Base-by-base conservation (phyloP, 2,329 filamentous ascomycete genomes). In the Ascochyta clinopodiicola region DNA sequence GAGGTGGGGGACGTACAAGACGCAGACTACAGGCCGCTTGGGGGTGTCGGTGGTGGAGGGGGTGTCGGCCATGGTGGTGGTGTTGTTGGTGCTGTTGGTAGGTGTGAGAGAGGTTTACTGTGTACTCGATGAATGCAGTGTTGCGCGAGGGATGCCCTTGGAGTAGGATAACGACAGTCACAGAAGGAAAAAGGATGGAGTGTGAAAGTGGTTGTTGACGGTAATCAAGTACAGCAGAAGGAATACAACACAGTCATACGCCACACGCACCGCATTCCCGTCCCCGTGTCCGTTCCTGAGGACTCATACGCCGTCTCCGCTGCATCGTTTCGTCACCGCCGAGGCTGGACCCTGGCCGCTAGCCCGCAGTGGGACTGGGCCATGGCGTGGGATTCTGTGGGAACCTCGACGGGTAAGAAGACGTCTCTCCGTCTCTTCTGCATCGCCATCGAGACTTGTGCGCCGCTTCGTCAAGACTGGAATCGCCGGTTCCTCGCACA, bases 11-110 rank as follows among this genome's bases (percentile, higher is more conserved):
- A 35, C 24, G 19, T 80, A 88, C 85, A 96, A 98, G 64, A 98
- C 94, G 75, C 92, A 96, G 73, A 97, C 89, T 62, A 91, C 91
- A 56, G 89, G 80, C 80, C 81, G 53, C 68, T 65, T 70, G 44
- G 58, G 36, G n/a, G 57, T 34, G 27, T 57, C 40, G 51, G 57
- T 56, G 44, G 35, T 61, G 24, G 60, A 54, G 35, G 25, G 6
- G 37, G n/a, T 19, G 21, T n/a, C 8, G 22, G 44, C 2, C 34
- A 32, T 27, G 19, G 21, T 8, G 17, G 46, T 19, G 24, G 15
- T 36, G 22, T 44, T 32, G 72, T 72, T 75, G 51, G 44, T 45
- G 43, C 22, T 24, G 17, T 31, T 29, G 25, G 25, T 29, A 8
- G 25, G 35, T 6, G 9, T 37, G 35, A 9, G 35, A 17, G 34